Evolutionary conservation across 805 yeast genomes (phyloP), one percentile per base, ranked within the genome.

Genomic region (Torulaspora quercuum): DNA sequence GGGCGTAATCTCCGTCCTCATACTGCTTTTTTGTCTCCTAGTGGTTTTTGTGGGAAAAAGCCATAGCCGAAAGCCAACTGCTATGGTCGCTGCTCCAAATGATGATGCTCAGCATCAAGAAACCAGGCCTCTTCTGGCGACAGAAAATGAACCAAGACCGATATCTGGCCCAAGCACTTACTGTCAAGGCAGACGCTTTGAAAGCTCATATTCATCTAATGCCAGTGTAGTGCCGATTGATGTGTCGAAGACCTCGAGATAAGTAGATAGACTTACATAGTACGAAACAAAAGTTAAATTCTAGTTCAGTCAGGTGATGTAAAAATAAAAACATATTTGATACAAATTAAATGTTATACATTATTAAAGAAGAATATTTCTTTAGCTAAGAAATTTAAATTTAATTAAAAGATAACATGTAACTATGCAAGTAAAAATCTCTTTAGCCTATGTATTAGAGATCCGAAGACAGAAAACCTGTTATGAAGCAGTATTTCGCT

Each of bases 1-100:
- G 6, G 90, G 90, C 0, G 67, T 79, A 19, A 46, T 80, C 10
- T 28, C 41, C 9, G 32, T 32, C 13, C 29, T 37, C 7, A 33
- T 29, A 5, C 21, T 37, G 11, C 28, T 20, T 17, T 32, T 37
- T 16, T 37, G 36, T 25, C 22, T 37, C n/a, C 23, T 37, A 18
- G 26, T 37, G 15, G 25, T 29, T 17, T 33, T 26, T 9, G 32
- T 37, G 19, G 41, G 41, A 8, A 32, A 23, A 19, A 37, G 39
- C 24, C 33, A 21, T 11, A 33, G 17, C 26, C 13, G 11, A 25
- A 22, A 29, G 14, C 3, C 23, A 22, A 24, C 6, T 17, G n/a
- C 16, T 6, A 12, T 25, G n/a, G 11, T 11, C 10, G 26, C 24
- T 10, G 18, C 35, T 17, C 15, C 29, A 13, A 24, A 22, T 8